Evolutionary conservation across 805 yeast species (phyloP).

Genomic region (Zygosaccharomyces pseudorouxii): DNA sequence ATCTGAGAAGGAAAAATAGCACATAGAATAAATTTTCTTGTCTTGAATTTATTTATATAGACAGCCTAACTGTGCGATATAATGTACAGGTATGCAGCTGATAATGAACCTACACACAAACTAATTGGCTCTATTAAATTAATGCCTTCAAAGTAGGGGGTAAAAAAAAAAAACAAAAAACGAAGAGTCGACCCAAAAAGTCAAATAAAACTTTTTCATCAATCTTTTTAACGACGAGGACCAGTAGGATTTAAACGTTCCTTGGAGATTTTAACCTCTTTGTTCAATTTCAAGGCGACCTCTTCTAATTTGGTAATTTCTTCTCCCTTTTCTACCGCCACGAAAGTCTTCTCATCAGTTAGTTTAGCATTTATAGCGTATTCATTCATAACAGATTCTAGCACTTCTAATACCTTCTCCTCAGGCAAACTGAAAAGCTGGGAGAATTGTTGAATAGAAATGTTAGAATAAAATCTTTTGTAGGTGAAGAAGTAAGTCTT

Average conservation of each 20-base stretch:
- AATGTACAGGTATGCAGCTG: conserved; percentile 20
- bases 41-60: conserved; percentile 7
- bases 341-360: conserved; percentile 57
- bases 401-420: conserved; percentile 53
- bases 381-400: conserved; percentile 68
- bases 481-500: conserved; percentile 89
- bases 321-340: conserved; percentile 69
- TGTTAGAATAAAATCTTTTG: conserved; percentile 67
- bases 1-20: neutral
- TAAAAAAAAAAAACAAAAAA: neutral
- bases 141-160: conserved; percentile 1
- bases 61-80: conserved; percentile 11
- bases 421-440: conserved; percentile 59
- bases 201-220: neutral
- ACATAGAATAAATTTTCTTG: neutral
- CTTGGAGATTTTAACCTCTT: conserved; percentile 33
- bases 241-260: conserved; percentile 31
- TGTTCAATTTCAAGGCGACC: conserved; percentile 69
- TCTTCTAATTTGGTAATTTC: conserved; percentile 84
- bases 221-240: conserved; percentile 21
- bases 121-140: conserved; percentile 1
- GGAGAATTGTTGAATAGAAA: conserved; percentile 64
- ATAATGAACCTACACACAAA: conserved; percentile 11
- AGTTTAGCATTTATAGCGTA: conserved; percentile 72
- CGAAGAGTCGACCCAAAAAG: neutral